These are phyloP conservation scores for Torulaspora indica DNA, from an alignment of 805 yeast species.

Conservation along the genomic window DNA sequence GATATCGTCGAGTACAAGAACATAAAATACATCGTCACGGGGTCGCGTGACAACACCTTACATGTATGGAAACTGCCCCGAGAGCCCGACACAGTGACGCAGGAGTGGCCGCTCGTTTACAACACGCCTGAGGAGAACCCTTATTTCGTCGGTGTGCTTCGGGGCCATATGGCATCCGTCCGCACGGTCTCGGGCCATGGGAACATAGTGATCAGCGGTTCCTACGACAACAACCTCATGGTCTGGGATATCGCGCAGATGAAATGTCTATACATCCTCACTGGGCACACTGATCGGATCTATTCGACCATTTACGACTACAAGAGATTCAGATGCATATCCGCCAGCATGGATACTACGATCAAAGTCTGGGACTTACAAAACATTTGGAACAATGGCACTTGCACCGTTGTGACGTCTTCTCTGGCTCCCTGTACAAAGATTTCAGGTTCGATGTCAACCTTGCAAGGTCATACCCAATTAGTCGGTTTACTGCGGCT, in stretches of 20 bases:
- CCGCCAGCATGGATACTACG: slow-evolving; percentile 87
- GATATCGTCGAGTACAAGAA: slow-evolving; percentile 71
- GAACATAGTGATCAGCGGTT: slow-evolving; percentile 77
- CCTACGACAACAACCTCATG: slow-evolving; percentile 83
- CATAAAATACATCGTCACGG: slow-evolving; percentile 73
- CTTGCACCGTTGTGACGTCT: slow-evolving; percentile 23
- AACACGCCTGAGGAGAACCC: slow-evolving; percentile 45
- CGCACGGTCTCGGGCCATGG: slow-evolving; percentile 86
- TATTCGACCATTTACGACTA: slow-evolving; percentile 84
- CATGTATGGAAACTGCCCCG: slow-evolving; percentile 80
- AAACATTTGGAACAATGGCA: slow-evolving; percentile 55
- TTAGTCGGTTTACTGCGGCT: slow-evolving; percentile 83
- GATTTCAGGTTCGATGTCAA: slow-evolving; percentile 41
- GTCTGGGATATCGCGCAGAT: slow-evolving; percentile 87
- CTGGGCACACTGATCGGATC: slow-evolving; percentile 83
- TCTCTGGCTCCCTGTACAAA: slow-evolving; percentile 27
- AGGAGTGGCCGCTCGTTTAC: slow-evolving; percentile 30
- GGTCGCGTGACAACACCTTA: slow-evolving; percentile 79
- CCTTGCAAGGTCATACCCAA: slow-evolving; percentile 83
- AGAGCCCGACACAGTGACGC: slow-evolving; percentile 48
- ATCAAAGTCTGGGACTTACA: slow-evolving; percentile 86
- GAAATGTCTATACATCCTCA: slow-evolving; percentile 63
- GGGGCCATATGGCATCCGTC: slow-evolving; percentile 77
- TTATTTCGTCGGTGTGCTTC: slow-evolving; percentile 59
- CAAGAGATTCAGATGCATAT: slow-evolving; percentile 70